Evolutionary conservation across 176 grass and related monocot species (phyloP).

Genomic region (Musa troglodytarum): DNA sequence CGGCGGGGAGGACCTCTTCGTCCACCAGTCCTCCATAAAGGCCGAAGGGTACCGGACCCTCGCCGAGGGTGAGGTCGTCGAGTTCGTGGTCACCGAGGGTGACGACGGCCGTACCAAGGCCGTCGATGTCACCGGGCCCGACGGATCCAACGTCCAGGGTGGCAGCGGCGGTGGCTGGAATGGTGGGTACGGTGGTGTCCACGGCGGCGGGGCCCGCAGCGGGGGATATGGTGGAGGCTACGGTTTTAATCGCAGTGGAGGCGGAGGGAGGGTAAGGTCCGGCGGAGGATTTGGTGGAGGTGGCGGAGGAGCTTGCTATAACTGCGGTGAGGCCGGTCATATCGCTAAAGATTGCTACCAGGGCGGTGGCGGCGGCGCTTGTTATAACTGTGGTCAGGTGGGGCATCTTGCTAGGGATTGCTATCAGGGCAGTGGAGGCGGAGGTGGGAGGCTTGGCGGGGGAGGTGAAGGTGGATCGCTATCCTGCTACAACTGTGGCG

Average conservation of each 20-base stretch:
- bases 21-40: constrained; percentile 7
- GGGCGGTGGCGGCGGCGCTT: not conserved
- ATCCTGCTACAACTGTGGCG: constrained; percentile 75
- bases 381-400: constrained; percentile 35
- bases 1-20: constrained; percentile 9
- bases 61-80: constrained; percentile 6
- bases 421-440: constrained; percentile 12
- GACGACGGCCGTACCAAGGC: constrained; percentile 4
- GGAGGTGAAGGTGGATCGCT: constrained; percentile 20
- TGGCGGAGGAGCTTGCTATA: not conserved
- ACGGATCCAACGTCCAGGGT: constrained; percentile 7
- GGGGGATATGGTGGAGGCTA: not conserved
- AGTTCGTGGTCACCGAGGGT: not conserved
- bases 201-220: not conserved
- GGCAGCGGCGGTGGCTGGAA: not conserved
- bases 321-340: not conserved
- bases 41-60: not conserved
- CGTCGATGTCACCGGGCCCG: constrained; percentile 7
- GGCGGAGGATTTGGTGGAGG: not conserved
- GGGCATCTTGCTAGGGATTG: constrained; percentile 57
- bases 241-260: not conserved
- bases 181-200: not conserved
- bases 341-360: no score
- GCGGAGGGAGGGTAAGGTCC: not conserved
- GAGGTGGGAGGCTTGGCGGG: not conserved